Percentiles rank a stretch among this genome's conserved stretches.
These are phyloP conservation scores for Gaeumannomyces tritici DNA, from an alignment of 2,329 filamentous ascomycete genomes.

Conservation along the genomic window DNA sequence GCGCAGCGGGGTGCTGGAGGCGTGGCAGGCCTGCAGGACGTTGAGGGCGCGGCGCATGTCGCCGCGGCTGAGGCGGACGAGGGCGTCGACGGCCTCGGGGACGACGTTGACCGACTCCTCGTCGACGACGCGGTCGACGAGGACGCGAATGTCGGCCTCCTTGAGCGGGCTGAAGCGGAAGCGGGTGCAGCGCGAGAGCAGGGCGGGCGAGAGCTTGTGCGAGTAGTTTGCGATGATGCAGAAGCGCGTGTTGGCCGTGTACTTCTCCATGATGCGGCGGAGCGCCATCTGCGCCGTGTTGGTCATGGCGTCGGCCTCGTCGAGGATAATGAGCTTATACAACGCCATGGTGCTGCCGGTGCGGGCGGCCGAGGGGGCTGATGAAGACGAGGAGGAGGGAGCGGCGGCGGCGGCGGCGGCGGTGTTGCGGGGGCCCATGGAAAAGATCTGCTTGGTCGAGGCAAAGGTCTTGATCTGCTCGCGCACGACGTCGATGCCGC, in stretches of 20 bases:
- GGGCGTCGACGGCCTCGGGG: constrained; percentile 67
- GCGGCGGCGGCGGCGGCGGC: constrained; percentile 23
- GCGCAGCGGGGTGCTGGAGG: constrained; percentile 70
- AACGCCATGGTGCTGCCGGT: constrained; percentile 48
- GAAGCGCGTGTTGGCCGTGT: constrained; percentile 94
- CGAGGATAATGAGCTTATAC: constrained; percentile 94
- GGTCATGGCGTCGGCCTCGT: constrained; percentile 99
- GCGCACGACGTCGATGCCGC: constrained; percentile 93
- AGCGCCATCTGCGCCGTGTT: constrained; percentile 96
- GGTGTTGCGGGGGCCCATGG: constrained; percentile 32
- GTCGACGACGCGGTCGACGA: constrained; percentile 84
- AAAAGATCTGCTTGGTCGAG: constrained; percentile 95
- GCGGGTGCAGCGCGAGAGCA: constrained; percentile 86
- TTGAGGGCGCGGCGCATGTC: constrained; percentile 95
- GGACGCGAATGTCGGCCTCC: constrained; percentile 69
- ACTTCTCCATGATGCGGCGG: constrained; percentile 96
- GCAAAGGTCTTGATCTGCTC: constrained; percentile 99
- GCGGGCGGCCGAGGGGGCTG: constrained; percentile 14
- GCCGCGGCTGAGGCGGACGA: constrained; percentile 82
- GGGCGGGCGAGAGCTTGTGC: constrained; percentile 88
- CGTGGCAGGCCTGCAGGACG: constrained; percentile 92
- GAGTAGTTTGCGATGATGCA: constrained; percentile 99
- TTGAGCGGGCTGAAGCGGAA: constrained; percentile 94
- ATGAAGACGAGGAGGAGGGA: not conserved
- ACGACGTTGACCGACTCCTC: constrained; percentile 82